Conservation (phyloP, 768 basidiomycete species). For the Ramaria sp. region DNA sequence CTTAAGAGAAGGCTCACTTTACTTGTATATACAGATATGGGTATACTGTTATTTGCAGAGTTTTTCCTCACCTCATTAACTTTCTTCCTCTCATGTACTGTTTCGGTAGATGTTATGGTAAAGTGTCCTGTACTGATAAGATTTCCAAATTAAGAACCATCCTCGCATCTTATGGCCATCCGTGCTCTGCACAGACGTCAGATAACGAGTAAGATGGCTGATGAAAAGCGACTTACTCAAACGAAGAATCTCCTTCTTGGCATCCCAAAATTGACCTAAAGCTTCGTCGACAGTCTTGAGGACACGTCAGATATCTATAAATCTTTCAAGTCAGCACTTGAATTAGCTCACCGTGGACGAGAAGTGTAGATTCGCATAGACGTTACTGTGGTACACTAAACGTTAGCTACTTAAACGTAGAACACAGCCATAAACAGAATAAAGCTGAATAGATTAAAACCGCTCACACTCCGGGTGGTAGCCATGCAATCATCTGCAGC, state of each 20-base stretch:
- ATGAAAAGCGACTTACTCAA: slow-evolving; percentile 5
- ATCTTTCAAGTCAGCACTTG: not conserved
- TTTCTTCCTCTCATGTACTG: not conserved
- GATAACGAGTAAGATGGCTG: not conserved
- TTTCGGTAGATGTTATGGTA: not conserved
- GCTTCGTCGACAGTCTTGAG: slow-evolving; percentile 4
- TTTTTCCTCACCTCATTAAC: not conserved
- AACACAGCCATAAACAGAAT: not conserved
- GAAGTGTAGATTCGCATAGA: slow-evolving; percentile 4
- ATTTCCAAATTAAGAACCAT: too few species aligned
- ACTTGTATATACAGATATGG: not conserved
- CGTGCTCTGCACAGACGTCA: not conserved
- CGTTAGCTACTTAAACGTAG: not conserved
- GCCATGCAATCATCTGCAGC: slow-evolving; percentile 7
- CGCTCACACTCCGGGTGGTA: slow-evolving; percentile 5
- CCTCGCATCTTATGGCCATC: not conserved
- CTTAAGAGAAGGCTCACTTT: too few species aligned
- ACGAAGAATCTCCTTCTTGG: slow-evolving; percentile 4
- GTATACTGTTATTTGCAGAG: not conserved
- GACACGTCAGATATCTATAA: not conserved
- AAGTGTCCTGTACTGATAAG: too few species aligned
- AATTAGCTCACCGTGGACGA: not conserved
- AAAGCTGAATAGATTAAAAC: too few species aligned
- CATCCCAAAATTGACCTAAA: slow-evolving; percentile 2
- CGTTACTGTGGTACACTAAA: not conserved